These are phyloP conservation scores for Dipodascus albidus DNA, from an alignment of 805 yeast species.

Conservation along the genomic window DNA sequence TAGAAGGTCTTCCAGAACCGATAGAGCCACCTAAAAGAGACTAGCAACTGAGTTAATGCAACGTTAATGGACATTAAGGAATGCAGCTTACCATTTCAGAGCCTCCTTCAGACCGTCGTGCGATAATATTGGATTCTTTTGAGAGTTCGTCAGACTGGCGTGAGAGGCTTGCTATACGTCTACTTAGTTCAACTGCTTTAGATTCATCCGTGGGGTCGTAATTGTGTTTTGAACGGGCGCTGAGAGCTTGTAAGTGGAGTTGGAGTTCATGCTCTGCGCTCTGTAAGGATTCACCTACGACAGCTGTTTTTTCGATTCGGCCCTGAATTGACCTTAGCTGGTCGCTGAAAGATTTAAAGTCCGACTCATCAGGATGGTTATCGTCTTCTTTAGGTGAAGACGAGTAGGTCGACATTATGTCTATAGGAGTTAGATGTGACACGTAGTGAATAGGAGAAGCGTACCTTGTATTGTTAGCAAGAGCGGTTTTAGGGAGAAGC, in stretches of 20 bases:
- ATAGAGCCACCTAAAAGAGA: background rate
- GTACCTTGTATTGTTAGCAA: too few relatives aligned
- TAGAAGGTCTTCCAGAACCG: background rate
- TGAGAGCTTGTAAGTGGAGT: background rate
- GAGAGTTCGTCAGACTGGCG: background rate
- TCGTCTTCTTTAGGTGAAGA: background rate
- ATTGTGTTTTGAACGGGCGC: background rate
- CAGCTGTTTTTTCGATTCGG: background rate
- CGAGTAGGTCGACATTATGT: background rate
- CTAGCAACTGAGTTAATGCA: background rate
- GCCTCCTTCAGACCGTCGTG: background rate
- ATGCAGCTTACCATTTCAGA: background rate
- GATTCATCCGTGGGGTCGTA: background rate
- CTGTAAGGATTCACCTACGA: background rate
- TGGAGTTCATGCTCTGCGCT: constrained; percentile 1
- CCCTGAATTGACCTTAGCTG: background rate
- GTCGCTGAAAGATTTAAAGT: background rate
- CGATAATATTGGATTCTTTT: background rate
- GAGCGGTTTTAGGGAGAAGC: too few relatives aligned
- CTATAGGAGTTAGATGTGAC: background rate
- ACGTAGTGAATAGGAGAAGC: too few relatives aligned
- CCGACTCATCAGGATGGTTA: background rate
- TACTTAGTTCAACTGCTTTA: background rate
- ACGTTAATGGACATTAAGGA: background rate
- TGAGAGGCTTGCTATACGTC: background rate